These are phyloP conservation scores for Trametes coccinea DNA, from an alignment of 768 basidiomycete species.

Conservation along the genomic window DNA sequence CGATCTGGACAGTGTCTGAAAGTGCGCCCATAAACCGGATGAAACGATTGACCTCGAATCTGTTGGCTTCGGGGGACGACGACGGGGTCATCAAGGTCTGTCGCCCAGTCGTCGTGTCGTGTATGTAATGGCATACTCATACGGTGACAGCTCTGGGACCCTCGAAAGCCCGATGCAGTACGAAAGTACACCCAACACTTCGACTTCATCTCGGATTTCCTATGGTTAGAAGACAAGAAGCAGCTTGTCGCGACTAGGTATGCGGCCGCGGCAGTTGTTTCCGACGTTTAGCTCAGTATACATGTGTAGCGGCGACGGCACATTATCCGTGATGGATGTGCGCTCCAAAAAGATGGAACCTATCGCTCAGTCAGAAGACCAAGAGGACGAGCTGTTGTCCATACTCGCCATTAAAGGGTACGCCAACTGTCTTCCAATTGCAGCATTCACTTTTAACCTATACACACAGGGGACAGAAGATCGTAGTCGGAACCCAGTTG, in stretches of 20 bases:
- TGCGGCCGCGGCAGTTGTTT: conserved; percentile 25
- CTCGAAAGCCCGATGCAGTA: conserved; percentile 62
- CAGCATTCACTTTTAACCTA: neutral
- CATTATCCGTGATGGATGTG: conserved; percentile 89
- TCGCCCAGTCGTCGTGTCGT: neutral
- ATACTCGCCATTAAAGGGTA: conserved; percentile 83
- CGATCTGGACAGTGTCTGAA: conserved; percentile 24
- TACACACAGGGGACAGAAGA: conserved; percentile 62
- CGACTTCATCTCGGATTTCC: conserved; percentile 92
- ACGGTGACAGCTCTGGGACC: conserved; percentile 79
- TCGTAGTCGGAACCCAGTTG: conserved; percentile 85
- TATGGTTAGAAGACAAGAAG: conserved; percentile 73
- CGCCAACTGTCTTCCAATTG: conserved; percentile 18
- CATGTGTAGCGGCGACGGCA: conserved; percentile 78
- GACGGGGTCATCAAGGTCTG: conserved; percentile 89
- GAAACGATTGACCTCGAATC: conserved; percentile 63
- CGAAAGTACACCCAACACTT: conserved; percentile 83
- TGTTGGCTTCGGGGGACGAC: conserved; percentile 88
- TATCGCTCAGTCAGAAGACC: conserved; percentile 87
- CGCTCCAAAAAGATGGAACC: conserved; percentile 79
- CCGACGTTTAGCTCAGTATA: neutral
- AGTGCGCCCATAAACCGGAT: conserved; percentile 89
- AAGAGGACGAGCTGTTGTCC: conserved; percentile 92
- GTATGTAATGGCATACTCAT: too few species aligned
- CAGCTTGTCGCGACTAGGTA: conserved; percentile 80